Percentiles rank a stretch among this genome's conserved stretches.
phyloP scores from a whole-genome alignment of 2,329 filamentous ascomycete species.

The Talaromyces rugulosus region DNA sequence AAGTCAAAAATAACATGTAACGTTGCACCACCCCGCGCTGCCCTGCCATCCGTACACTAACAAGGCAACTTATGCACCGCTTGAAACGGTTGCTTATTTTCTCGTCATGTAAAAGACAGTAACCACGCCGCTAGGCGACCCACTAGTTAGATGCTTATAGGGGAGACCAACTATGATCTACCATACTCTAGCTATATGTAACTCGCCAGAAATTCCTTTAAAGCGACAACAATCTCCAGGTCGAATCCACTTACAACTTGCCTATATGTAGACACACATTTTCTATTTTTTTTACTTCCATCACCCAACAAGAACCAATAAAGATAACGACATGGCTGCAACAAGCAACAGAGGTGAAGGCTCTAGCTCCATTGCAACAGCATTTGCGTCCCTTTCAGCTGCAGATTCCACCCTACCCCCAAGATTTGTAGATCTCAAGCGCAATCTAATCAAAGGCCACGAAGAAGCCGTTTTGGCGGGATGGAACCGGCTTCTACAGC shows the following conservation, averaged over 20 bases:
- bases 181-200: neutral
- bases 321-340: neutral
- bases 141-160: neutral
- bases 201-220: neutral
- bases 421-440: neutral
- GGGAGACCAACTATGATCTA: neutral
- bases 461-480: conserved; percentile 2
- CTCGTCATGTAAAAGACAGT: neutral
- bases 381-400: conserved; percentile 6
- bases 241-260: neutral
- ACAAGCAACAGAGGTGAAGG: conserved; percentile 3
- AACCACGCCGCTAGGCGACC: neutral
- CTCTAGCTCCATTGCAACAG: conserved; percentile 8
- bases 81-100: neutral
- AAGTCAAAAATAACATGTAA: neutral
- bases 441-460: neutral
- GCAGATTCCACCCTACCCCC: neutral
- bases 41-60: too few relatives aligned
- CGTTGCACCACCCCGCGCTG: neutral
- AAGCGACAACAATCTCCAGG: too few relatives aligned
- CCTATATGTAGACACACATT: neutral
- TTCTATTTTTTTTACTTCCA: neutral
- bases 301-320: neutral
- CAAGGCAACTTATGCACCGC: neutral
- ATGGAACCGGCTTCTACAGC: conserved; percentile 8